Evolutionary conservation across 768 basidiomycete genomes (phyloP), one percentile per base, ranked within the genome.

Genomic region (Leccinum arenicola): DNA sequence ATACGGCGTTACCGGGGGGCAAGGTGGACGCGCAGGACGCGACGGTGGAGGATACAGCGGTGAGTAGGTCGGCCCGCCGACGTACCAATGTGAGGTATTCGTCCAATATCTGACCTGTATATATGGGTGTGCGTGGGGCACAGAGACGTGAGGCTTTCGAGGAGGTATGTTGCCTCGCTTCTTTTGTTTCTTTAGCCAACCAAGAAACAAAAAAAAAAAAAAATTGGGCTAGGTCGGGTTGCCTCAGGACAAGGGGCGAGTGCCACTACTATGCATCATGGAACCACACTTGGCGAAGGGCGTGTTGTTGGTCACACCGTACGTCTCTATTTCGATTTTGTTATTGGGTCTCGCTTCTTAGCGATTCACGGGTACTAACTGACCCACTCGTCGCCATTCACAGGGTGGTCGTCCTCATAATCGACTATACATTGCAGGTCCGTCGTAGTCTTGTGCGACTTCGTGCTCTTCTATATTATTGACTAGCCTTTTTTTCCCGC

Each of bases 121-220:
- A 43, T 58, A 2, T 17, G 4, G 38, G 35, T 19, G 8, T 10
- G 38, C 38, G 17, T 40, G 38, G 17, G 38, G 17, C 52, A 15
- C 14, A 94, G 93, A 76, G 94, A 55, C 81, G 93, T 47, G 93
- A 95, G 75, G 93, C 93, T 0, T 94, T 84, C 59, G 94, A 96
- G 73, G 94, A 96, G 83, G 94, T 93, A 56, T 7, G 71, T 58
- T 12, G 17, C 19, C 9, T 12, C 2, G 10, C 14, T 43, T 19
- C 11, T 43, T 23, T 17, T n/a, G 3, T 4, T n/a, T 40, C 35
- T 36, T 50, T 38, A n/a, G 3, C 0, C 3, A n/a, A 9, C n/a
- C 11, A n/a, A 57, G 10, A 25, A 33, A 33, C 11, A 11, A 33
- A 33, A 35, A 0, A 12, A 33, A 33, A 33, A 11, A 33, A 33